Evolutionary conservation across 768 basidiomycete species (phyloP).

Genomic region (Lanmaoa pseudosensibilis): DNA sequence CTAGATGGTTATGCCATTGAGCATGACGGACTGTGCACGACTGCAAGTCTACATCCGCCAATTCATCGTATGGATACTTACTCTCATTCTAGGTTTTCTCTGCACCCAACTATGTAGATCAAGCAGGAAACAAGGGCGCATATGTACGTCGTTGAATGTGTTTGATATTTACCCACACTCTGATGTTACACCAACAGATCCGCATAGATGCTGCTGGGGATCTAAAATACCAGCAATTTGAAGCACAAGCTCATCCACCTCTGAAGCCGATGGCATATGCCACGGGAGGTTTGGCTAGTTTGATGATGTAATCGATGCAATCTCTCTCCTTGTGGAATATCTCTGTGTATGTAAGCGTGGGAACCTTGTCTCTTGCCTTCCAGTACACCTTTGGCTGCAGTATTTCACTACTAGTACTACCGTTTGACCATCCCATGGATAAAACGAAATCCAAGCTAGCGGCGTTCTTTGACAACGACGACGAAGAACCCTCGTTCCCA

Average conservation of each 20-base stretch:
- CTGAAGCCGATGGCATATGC: slow-evolving; percentile 93
- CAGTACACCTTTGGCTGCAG: neutral
- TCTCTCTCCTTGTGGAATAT: neutral
- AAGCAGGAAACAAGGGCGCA: slow-evolving; percentile 88
- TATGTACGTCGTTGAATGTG: slow-evolving; percentile 55
- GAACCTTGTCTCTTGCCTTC: slow-evolving; percentile 18
- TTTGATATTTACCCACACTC: neutral
- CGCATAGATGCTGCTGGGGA: slow-evolving; percentile 79
- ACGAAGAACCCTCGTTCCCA: slow-evolving; percentile 84
- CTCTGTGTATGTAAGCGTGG: slow-evolving; percentile 19
- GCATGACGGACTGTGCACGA: slow-evolving; percentile 92
- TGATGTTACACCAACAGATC: slow-evolving; percentile 47
- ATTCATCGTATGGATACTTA: slow-evolving; percentile 11
- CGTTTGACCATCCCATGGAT: slow-evolving; percentile 26
- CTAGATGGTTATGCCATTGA: slow-evolving; percentile 92
- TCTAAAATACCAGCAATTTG: slow-evolving; percentile 76
- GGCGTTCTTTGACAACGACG: slow-evolving; percentile 82
- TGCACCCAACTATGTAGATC: slow-evolving; percentile 94
- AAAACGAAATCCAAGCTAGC: slow-evolving; percentile 54
- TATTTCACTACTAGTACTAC: neutral
- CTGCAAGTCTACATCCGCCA: slow-evolving; percentile 46
- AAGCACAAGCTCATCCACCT: slow-evolving; percentile 84
- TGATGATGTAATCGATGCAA: slow-evolving; percentile 64
- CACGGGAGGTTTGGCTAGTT: slow-evolving; percentile 58
- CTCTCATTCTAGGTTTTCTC: slow-evolving; percentile 68